Evolutionary conservation across 805 yeast species (phyloP), one percentile per base, ranked within the genome.

Genomic region (Candida golubevii): DNA sequence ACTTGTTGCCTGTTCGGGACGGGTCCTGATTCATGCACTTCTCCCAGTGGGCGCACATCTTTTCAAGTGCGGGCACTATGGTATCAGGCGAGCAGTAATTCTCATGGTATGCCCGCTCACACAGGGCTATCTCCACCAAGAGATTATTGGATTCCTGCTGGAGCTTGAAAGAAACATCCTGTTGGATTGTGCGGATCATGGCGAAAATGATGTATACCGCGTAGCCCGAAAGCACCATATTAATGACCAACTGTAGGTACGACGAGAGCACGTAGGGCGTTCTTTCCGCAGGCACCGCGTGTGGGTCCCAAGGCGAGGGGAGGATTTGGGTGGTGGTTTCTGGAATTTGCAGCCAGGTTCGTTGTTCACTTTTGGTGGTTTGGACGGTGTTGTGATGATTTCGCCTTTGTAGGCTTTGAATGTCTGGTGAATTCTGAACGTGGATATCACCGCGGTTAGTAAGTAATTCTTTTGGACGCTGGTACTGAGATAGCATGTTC

Each of bases 1-100:
- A 72, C 33, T 56, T 58, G 52, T 80, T 74, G 4, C 82, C 79
- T 43, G 60, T 50, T 55, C 71, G 59, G 54, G 66, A 53, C 4
- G 80, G 78, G 44, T 81, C 78, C 53, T 79, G 77, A 39, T 70
- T 70, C 85, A 83, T 82, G 57, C 91, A 84, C 37, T 71, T 71
- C 41, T 71, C 75, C 89, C 88, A 85, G 45, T 71, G 66, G 12
- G 69, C 63, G 61, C 93, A 85, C 33, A 71, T 68, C 26, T 65
- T 63, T 44, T 75, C 77, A 45, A 84, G 58, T 2, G 82, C 85
- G 1, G 89, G 85, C 2, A 75, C 79, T 8, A 78, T 66, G 4
- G 71, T 65, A 9, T 72, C 77, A 4, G 79, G 79, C 12, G 67
- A 67, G 59, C 95, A 85, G 33, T 70, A 60, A 60, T 85, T 85